Conservation (phyloP, 768 basidiomycete species). For the Kwoniella botswanensis region DNA sequence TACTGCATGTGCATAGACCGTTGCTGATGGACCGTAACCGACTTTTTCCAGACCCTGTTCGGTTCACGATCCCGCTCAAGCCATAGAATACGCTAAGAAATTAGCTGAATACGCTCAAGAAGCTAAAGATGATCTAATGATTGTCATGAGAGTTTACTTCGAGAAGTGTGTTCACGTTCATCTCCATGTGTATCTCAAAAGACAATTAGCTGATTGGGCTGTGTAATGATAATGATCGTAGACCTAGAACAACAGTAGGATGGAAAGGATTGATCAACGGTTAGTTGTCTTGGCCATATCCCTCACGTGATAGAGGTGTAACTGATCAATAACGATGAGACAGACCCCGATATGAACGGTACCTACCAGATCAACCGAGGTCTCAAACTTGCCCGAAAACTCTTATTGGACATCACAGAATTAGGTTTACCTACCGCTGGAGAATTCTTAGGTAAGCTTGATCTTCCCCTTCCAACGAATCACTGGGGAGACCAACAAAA, state of each 20-base stretch:
- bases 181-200: not conserved
- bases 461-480: not conserved
- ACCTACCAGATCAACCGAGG: constrained; percentile 95
- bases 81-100: constrained; percentile 81
- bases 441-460: constrained; percentile 73
- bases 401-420: constrained; percentile 86
- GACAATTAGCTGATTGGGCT: not conserved
- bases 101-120: constrained; percentile 78
- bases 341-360: constrained; percentile 85
- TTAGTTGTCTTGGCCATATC: constrained; percentile 28
- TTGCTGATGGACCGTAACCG: not conserved
- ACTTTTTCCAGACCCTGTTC: constrained; percentile 75
- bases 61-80: constrained; percentile 85
- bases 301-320: not conserved
- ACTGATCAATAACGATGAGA: not conserved
- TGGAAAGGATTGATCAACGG: constrained; percentile 99
- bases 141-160: constrained; percentile 98
- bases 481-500: no score
- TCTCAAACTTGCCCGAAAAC: constrained; percentile 79
- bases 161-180: constrained; percentile 66
- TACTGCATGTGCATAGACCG: not conserved
- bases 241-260: constrained; percentile 83
- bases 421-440: constrained; percentile 93
- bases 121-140: constrained; percentile 82
- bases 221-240: not conserved